Evolutionary conservation across 331 rosid genomes (phyloP).

Genomic region (Dryas integrifolia): DNA sequence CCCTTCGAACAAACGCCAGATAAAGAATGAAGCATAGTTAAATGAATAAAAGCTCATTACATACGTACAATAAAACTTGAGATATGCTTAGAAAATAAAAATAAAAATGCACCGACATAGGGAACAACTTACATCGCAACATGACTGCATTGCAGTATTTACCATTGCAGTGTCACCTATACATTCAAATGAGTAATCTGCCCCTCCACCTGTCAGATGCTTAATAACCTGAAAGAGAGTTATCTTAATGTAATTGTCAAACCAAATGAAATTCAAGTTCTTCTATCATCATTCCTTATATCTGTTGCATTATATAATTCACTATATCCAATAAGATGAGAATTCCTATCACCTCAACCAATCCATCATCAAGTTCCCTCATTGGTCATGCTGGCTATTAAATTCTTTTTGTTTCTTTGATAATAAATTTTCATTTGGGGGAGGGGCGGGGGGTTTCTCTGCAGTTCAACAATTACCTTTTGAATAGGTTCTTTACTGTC

Average conservation of each 20-base stretch:
- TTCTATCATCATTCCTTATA: not conserved
- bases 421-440: not conserved
- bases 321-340: not conserved
- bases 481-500: slow-evolving; percentile 58
- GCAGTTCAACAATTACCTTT: slow-evolving; percentile 49
- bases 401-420: not conserved
- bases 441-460: not conserved
- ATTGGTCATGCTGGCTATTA: not conserved
- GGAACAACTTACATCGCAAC: slow-evolving; percentile 71
- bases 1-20: slow-evolving; percentile 50
- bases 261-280: slow-evolving; percentile 1
- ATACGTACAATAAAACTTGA: slow-evolving; percentile 3
- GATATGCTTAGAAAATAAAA: not conserved
- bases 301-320: not conserved
- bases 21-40: slow-evolving; percentile 17
- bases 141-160: slow-evolving; percentile 85
- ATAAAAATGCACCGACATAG: not conserved
- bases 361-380: not conserved
- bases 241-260: not conserved
- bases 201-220: slow-evolving; percentile 78
- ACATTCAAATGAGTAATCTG: slow-evolving; percentile 91
- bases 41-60: slow-evolving; percentile 3
- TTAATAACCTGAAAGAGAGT: slow-evolving; percentile 62
- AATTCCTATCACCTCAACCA: not conserved
- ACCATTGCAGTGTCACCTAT: slow-evolving; percentile 82